Base-by-base conservation (phyloP, 805 yeast species). In the Wickerhamiella spandovensis region DNA sequence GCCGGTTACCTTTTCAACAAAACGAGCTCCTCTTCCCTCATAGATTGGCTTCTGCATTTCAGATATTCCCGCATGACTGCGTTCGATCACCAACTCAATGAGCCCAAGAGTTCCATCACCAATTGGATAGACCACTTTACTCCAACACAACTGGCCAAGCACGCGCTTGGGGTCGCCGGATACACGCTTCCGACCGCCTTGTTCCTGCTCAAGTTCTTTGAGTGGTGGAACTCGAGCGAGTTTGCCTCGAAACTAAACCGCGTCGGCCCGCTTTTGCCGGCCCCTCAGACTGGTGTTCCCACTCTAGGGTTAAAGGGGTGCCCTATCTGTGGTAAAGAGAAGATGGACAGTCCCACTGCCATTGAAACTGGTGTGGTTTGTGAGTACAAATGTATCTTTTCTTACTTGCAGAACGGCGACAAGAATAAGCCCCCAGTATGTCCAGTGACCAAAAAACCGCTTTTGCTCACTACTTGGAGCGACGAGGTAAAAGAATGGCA, bases 361-460 rank as follows among this genome's bases (percentile, higher is more conserved):
- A 78, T 90, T 35, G 97, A 89, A 62, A 87, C 97, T 0, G 98
- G 98, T 0, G 81, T 79, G 54, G 95, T 87, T 0, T 84, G 82
- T 57, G 88, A 96, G 65, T 88, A 89, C 64, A 78, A 85, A 12
- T 92, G 97, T 65, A 86, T 89, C 15, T 78, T 78, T 60, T 74
- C 76, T 46, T 76, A 77, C 59, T 68, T 89, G 44, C 71, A 76
- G 25, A 72, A 75, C 43, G 74, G 69, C 1, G 69, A 66, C 48
- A 67, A 69, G 20, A 58, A 61, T 17, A 68, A 69, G 17, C 84
- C 82, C 8, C 89, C 89, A 2, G 70, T 81, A 54, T 90, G 97
- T 62, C 97, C 97, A 0, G 74, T 84, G 1, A 84, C 95, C 0
- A 84, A 88, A 0, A 79, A 74, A 50, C 76, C 71, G 56, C 67